phyloP scores from a whole-genome alignment of 306 rosid species.

The Ormosia emarginata region DNA sequence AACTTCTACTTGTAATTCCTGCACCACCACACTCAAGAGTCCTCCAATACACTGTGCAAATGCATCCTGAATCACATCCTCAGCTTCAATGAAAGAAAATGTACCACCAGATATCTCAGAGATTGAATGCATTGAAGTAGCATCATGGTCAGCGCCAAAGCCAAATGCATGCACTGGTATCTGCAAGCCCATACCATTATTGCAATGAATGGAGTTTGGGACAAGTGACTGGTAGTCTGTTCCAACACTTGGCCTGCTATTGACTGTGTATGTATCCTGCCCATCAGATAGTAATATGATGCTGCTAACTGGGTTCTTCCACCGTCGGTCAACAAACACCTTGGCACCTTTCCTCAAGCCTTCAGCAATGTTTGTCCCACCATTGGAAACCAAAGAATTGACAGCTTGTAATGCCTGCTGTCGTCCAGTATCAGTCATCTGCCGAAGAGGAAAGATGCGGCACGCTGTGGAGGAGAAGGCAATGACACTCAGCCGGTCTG shows the following conservation, averaged over 20 bases:
- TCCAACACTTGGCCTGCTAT: constrained; percentile 38
- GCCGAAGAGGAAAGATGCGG: constrained; percentile 86
- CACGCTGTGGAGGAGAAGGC: constrained; percentile 95
- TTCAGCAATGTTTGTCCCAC: constrained; percentile 95
- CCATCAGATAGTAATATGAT: constrained; percentile 92
- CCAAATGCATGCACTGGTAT: constrained; percentile 96
- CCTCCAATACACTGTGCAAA: constrained; percentile 99
- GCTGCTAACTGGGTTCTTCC: constrained; percentile 83
- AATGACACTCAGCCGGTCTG: constrained; percentile 82
- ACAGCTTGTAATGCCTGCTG: constrained; percentile 86
- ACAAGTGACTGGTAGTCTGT: constrained; percentile 65
- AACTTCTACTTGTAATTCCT: constrained; percentile 66
- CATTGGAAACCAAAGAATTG: constrained; percentile 69
- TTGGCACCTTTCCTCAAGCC: constrained; percentile 87
- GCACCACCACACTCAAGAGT: constrained; percentile 90
- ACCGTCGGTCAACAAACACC: constrained; percentile 68
- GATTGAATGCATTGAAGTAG: constrained; percentile 81
- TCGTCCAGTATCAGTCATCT: constrained; percentile 81
- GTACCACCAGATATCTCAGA: constrained; percentile 91
- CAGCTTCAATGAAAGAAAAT: constrained; percentile 93
- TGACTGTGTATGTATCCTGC: constrained; percentile 81
- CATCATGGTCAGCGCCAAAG: constrained; percentile 88
- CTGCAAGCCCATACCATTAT: constrained; percentile 51
- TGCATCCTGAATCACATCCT: constrained; percentile 92
- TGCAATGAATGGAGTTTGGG: constrained; percentile 59